Evolutionary conservation across 495 filamentous ascomycete species (phyloP).

Genomic region (Baudoinia panamericana): DNA sequence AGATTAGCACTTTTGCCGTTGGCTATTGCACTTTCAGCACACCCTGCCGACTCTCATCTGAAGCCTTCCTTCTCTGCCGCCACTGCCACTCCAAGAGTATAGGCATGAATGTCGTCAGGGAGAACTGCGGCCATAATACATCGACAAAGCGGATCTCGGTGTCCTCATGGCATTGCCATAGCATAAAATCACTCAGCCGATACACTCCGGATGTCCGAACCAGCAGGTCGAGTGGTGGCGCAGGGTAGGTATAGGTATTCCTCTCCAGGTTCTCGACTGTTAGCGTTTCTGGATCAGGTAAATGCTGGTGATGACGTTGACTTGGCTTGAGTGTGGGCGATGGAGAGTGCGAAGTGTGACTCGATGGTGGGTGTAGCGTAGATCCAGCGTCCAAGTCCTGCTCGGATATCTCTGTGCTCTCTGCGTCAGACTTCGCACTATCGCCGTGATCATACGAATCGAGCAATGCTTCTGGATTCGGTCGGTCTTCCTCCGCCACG

Average conservation of each 20-base stretch:
- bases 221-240: slow-evolving; percentile 78
- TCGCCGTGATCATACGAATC: slow-evolving; percentile 11
- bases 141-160: slow-evolving; percentile 87
- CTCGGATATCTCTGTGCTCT: slow-evolving; percentile 22
- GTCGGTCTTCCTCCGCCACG: slow-evolving; percentile 27
- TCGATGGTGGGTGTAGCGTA: slow-evolving; percentile 11
- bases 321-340: slow-evolving; percentile 23
- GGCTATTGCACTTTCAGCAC: neutral
- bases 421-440: slow-evolving; percentile 25
- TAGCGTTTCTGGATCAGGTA: slow-evolving; percentile 69
- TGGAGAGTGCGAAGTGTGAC: slow-evolving; percentile 26
- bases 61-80: slow-evolving; percentile 26
- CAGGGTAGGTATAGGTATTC: slow-evolving; percentile 72
- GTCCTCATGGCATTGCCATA: slow-evolving; percentile 90
- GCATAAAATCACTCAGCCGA: slow-evolving; percentile 89
- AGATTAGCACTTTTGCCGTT: neutral
- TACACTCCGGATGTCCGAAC: slow-evolving; percentile 85
- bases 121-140: slow-evolving; percentile 92
- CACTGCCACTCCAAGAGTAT: slow-evolving; percentile 88
- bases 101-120: slow-evolving; percentile 85
- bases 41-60: neutral
- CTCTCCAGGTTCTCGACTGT: slow-evolving; percentile 61
- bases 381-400: slow-evolving; percentile 18
- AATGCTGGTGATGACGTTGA: slow-evolving; percentile 21
- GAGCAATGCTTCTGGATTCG: neutral